These are phyloP conservation scores for Fusarium nelsonii DNA, from an alignment of 2,329 filamentous ascomycete genomes.

Conservation along the genomic window DNA sequence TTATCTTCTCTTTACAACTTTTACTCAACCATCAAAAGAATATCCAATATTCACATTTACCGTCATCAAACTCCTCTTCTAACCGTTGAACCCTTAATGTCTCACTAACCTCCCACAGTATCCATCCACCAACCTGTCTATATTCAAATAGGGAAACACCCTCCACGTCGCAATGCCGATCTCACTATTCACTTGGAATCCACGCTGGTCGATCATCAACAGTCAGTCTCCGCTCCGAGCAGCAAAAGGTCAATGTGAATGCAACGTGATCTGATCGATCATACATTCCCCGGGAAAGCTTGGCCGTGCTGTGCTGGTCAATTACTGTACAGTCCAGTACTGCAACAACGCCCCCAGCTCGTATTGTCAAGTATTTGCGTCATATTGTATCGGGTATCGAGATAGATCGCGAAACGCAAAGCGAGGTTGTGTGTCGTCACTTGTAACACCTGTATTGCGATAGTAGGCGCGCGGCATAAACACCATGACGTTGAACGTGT, in stretches of 20 bases:
- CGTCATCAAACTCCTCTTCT: background rate
- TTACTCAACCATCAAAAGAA: background rate
- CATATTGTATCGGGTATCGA: conserved; percentile 11
- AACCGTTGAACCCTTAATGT: conserved; percentile 19
- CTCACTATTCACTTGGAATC: conserved; percentile 25
- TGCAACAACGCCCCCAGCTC: conserved; percentile 29
- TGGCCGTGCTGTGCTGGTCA: conserved; percentile 23
- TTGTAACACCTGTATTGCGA: background rate
- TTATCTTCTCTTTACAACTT: conserved; percentile 1
- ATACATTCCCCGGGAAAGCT: conserved; percentile 33
- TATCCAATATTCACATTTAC: background rate
- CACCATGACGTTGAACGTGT: conserved; percentile 24
- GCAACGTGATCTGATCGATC: conserved; percentile 44
- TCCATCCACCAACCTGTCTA: conserved; percentile 5
- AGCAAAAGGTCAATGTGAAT: conserved; percentile 25
- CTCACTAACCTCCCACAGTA: conserved; percentile 14
- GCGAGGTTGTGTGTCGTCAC: conserved; percentile 21
- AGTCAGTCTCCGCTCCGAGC: conserved; percentile 26
- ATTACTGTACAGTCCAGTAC: background rate
- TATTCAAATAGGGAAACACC: conserved; percentile 1
- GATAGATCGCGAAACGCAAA: conserved; percentile 11
- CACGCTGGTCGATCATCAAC: conserved; percentile 22
- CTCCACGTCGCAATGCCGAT: conserved; percentile 28
- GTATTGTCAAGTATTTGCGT: background rate
- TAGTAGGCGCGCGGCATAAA: conserved; percentile 37